These are phyloP conservation scores for Rubroshorea leprosula DNA, from an alignment of 345 rosid species.

Conservation along the genomic window DNA sequence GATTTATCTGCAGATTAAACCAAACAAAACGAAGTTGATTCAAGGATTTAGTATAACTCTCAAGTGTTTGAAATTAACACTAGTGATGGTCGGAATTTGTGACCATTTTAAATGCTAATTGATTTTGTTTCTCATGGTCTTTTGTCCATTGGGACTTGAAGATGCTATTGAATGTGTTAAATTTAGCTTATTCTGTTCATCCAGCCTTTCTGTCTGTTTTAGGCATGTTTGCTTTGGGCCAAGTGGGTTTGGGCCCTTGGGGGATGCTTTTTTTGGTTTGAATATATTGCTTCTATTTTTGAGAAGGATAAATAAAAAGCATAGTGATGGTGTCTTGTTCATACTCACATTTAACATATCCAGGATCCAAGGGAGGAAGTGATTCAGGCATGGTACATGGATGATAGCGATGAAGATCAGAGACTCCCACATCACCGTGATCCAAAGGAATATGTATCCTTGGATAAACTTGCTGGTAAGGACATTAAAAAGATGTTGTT, in stretches of 20 bases:
- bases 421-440: constrained; percentile 86
- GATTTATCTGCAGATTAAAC: background rate
- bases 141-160: too few species aligned
- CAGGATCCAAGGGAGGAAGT: constrained; percentile 72
- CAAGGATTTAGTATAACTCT: too few species aligned
- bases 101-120: too few species aligned
- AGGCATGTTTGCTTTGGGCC: too few species aligned
- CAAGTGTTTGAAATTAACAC: background rate
- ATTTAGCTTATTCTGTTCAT: too few species aligned
- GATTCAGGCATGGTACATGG: constrained; percentile 92
- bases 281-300: background rate
- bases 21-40: background rate
- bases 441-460: constrained; percentile 69
- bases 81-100: background rate
- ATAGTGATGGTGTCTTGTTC: background rate
- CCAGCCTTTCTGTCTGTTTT: too few species aligned
- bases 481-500: background rate
- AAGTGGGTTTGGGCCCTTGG: too few species aligned
- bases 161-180: too few species aligned
- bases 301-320: background rate
- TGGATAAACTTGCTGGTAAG: constrained; percentile 68
- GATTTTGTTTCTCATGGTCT: background rate
- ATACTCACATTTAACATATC: background rate
- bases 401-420: constrained; percentile 78
- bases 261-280: too few species aligned